Percentiles rank a stretch among this genome's conserved stretches.
Evolutionary conservation across 106 monocot genomes (phyloP).

Genomic region (Phalaenopsis equestris): DNA sequence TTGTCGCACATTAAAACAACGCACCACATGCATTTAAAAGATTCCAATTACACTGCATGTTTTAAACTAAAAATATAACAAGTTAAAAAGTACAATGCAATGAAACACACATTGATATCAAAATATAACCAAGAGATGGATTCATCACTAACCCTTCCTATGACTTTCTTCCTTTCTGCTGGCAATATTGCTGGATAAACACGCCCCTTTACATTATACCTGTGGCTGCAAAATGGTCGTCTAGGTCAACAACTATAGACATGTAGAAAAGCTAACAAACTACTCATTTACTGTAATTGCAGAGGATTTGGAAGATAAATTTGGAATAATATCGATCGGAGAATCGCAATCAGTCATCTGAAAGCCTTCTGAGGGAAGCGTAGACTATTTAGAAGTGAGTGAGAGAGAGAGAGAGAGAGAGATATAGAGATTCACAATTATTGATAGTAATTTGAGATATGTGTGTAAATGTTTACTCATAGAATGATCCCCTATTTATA

Average conservation of each 20-base stretch:
- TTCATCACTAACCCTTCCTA: conserved; percentile 65
- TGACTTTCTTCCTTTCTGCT: conserved; percentile 46
- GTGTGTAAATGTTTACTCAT: too few species aligned
- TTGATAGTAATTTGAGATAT: too few species aligned
- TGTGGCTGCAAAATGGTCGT: conserved; percentile 49
- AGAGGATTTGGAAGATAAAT: not conserved
- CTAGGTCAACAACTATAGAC: not conserved
- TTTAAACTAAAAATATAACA: not conserved
- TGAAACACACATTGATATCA: not conserved
- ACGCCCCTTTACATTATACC: conserved; percentile 76
- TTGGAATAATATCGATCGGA: not conserved
- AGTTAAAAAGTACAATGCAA: not conserved
- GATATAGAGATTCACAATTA: too few species aligned
- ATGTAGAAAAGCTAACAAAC: not conserved
- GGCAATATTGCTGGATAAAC: conserved; percentile 92
- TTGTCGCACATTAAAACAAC: not conserved
- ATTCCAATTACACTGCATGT: not conserved
- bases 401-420: too few species aligned
- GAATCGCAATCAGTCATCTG: not conserved
- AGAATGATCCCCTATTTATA: too few species aligned
- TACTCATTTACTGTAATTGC: not conserved
- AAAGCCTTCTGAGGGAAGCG: not conserved
- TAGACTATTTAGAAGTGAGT: too few species aligned
- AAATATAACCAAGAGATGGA: not conserved
- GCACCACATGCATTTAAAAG: not conserved